Evolutionary conservation across 805 yeast genomes (phyloP).

Genomic region (Millerago galiae): DNA sequence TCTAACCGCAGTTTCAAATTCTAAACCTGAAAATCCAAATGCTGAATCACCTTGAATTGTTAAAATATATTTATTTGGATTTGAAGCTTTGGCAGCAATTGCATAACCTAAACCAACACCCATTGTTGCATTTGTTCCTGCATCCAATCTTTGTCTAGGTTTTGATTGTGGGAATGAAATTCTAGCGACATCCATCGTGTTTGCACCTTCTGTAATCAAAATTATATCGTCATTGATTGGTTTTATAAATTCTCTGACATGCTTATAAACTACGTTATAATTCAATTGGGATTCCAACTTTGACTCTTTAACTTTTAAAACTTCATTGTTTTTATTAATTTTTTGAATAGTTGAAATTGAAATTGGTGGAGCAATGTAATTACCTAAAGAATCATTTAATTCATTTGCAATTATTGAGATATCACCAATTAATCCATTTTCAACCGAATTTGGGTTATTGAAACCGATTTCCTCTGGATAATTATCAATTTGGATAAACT

Average conservation of each 20-base stretch:
- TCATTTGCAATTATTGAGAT: constrained; percentile 34
- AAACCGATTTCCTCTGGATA: constrained; percentile 48
- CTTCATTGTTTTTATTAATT: constrained; percentile 26
- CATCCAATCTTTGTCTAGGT: constrained; percentile 56
- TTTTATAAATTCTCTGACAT: constrained; percentile 35
- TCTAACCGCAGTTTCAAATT: constrained; percentile 63
- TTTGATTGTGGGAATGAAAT: constrained; percentile 46
- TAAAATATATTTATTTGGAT: constrained; percentile 39
- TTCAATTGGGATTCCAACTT: constrained; percentile 24
- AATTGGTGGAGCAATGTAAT: constrained; percentile 29
- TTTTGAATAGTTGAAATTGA: constrained; percentile 22
- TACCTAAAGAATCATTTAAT: constrained; percentile 24
- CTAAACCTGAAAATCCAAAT: constrained; percentile 69
- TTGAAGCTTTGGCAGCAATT: constrained; percentile 48
- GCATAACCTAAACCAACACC: constrained; percentile 71
- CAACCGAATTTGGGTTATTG: constrained; percentile 29
- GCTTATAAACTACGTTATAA: constrained; percentile 50
- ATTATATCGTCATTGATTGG: constrained; percentile 29
- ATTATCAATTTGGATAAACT: constrained; percentile 52
- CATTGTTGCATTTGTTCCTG: constrained; percentile 76
- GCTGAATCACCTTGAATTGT: constrained; percentile 75
- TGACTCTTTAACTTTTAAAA: constrained; percentile 30
- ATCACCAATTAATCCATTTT: constrained; percentile 52
- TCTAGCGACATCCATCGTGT: constrained; percentile 68
- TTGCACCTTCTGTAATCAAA: constrained; percentile 66